A percentile compares a stretch with the other conserved stretches of the same genome.
Conservation (phyloP, 1,139 yeast species). For the Candida sojae region DNA sequence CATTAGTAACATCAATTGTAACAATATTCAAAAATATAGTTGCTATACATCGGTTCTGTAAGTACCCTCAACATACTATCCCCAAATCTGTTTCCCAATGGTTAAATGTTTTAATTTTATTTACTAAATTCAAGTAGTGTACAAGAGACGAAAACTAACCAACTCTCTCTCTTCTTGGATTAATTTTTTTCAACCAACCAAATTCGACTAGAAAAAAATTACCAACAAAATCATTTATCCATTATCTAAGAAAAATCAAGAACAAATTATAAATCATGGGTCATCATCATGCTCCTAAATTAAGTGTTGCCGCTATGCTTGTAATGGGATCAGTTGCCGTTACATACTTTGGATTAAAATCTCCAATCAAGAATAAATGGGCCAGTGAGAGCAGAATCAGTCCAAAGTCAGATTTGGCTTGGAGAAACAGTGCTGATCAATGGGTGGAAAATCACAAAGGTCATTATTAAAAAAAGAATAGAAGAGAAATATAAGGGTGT, state of each 20-base stretch:
- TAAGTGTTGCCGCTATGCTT: constrained; percentile 44
- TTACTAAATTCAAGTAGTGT: no score
- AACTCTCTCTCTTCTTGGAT: not conserved
- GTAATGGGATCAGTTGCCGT: constrained; percentile 49
- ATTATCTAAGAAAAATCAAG: not conserved
- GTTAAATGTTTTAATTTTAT: no score
- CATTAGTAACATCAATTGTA: no score
- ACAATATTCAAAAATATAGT: no score
- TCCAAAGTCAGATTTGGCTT: constrained; percentile 54
- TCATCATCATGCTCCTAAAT: constrained; percentile 40
- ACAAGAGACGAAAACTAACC: not conserved
- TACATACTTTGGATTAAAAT: constrained; percentile 41
- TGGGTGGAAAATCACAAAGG: constrained; percentile 40
- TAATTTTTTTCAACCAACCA: constrained; percentile 13
- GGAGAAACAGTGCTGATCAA: constrained; percentile 51
- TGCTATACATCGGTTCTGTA: no score
- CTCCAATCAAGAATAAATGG: constrained; percentile 48
- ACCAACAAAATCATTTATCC: not conserved
- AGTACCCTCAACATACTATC: no score
- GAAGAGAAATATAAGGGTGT: not conserved
- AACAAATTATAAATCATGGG: constrained; percentile 2
- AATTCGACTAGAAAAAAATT: constrained; percentile 11
- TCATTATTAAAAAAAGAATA: constrained; percentile 1
- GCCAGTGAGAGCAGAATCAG: constrained; percentile 45
- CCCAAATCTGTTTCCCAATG: no score